phyloP scores from a whole-genome alignment of 2,329 filamentous ascomycete species.

The Aspergillus tubingensis region DNA sequence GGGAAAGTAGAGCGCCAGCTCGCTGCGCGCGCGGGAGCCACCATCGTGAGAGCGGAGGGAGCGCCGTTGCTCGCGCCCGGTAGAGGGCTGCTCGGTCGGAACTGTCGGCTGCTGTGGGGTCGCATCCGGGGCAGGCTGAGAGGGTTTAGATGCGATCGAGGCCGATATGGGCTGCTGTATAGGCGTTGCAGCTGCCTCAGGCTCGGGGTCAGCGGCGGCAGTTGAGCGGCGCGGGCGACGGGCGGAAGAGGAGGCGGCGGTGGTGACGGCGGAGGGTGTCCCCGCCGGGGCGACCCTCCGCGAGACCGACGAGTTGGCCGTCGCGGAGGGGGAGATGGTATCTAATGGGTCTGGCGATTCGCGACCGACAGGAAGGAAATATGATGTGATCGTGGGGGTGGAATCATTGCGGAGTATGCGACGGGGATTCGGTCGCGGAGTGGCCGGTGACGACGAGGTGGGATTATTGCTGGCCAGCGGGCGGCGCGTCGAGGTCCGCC shows the following conservation, averaged over 20 bases:
- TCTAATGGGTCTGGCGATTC: slow-evolving; percentile 33
- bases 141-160: neutral
- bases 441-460: neutral
- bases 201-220: neutral
- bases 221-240: slow-evolving; percentile 9
- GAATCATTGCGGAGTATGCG: slow-evolving; percentile 21
- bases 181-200: neutral
- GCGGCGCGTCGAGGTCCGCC: slow-evolving; percentile 7
- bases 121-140: neutral
- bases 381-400: slow-evolving; percentile 18
- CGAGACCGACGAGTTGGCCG: slow-evolving; percentile 1
- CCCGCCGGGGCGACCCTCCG: slow-evolving; percentile 9
- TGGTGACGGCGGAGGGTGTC: slow-evolving; percentile 12
- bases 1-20: slow-evolving; percentile 85
- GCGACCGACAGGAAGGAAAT: slow-evolving; percentile 25
- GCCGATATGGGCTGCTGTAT: neutral
- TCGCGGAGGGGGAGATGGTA: slow-evolving; percentile 24
- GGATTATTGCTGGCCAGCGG: slow-evolving; percentile 4
- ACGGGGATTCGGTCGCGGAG: slow-evolving; percentile 8
- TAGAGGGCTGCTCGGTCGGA: slow-evolving; percentile 8
- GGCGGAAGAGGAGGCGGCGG: slow-evolving; percentile 16
- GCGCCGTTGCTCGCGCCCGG: slow-evolving; percentile 57
- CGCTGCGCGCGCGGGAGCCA: slow-evolving; percentile 83
- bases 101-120: neutral
- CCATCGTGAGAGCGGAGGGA: slow-evolving; percentile 84